phyloP scores from a whole-genome alignment of 1,284 basidiomycete species.

The Apiotrichum siamense region DNA sequence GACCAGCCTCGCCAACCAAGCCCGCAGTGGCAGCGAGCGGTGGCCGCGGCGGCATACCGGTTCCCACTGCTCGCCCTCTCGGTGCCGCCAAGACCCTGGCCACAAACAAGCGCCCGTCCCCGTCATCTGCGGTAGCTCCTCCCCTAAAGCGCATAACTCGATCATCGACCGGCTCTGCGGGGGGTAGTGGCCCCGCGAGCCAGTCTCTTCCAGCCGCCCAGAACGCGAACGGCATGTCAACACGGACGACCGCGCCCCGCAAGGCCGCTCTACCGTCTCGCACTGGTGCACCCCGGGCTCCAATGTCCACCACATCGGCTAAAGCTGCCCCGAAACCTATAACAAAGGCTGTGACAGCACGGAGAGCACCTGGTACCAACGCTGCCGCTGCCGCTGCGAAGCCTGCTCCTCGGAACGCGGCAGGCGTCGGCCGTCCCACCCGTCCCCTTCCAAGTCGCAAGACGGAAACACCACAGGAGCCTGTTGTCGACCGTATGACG shows the following conservation, averaged over 20 bases:
- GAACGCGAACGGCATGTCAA: not conserved
- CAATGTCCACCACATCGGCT: not conserved
- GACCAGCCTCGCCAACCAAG: conserved; percentile 23
- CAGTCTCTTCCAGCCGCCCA: not conserved
- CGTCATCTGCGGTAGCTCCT: conserved; percentile 22
- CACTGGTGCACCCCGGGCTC: conserved; percentile 7
- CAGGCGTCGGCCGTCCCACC: too few species aligned
- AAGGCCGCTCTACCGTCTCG: conserved; percentile 7
- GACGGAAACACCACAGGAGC: not conserved
- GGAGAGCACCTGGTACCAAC: conserved; percentile 17
- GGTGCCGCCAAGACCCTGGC: not conserved
- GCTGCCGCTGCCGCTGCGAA: not conserved
- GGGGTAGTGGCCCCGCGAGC: too few species aligned
- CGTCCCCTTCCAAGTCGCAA: too few species aligned
- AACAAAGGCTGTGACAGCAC: not conserved
- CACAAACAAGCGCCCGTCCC: conserved; percentile 29
- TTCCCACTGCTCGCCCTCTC: not conserved
- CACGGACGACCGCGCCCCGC: not conserved
- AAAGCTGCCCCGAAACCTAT: not conserved
- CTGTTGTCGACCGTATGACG: conserved; percentile 22
- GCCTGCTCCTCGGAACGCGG: not conserved
- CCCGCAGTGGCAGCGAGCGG: not conserved
- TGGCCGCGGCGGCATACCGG: conserved; percentile 10
- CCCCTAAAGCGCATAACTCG: conserved; percentile 22
- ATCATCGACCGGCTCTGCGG: not conserved